Evolutionary conservation across 257 asterid species (phyloP).

Genomic region (Capsicum rhomboideum): DNA sequence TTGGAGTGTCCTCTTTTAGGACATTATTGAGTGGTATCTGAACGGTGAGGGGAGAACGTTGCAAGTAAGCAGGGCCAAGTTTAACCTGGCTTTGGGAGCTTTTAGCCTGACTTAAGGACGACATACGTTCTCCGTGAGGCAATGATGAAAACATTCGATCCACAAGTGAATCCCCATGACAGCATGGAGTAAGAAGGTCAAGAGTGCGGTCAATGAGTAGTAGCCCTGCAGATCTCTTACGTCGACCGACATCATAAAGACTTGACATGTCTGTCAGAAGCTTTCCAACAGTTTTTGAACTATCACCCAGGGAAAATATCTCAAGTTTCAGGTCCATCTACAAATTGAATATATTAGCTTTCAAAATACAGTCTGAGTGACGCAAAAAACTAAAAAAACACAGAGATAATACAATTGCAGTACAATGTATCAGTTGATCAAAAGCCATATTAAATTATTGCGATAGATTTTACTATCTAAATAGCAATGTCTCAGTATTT

Average conservation of each 20-base stretch:
- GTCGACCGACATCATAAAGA: conserved; percentile 88
- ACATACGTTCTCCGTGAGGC: conserved; percentile 52
- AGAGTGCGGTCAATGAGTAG: conserved; percentile 89
- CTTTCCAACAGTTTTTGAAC: conserved; percentile 86
- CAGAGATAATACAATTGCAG: background rate
- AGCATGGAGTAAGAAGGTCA: conserved; percentile 97
- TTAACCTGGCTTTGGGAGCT: conserved; percentile 53
- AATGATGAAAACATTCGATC: conserved; percentile 78
- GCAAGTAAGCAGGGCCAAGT: conserved; percentile 36
- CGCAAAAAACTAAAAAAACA: background rate
- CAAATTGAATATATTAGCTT: conserved; percentile 20
- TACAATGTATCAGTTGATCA: background rate
- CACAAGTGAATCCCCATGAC: conserved; percentile 95
- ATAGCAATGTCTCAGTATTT: background rate
- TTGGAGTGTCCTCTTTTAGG: conserved; percentile 33
- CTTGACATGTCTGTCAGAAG: background rate
- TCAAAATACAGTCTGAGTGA: background rate
- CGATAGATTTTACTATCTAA: background rate
- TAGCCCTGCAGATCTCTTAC: conserved; percentile 86
- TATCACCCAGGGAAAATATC: conserved; percentile 92
- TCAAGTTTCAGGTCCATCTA: conserved; percentile 99
- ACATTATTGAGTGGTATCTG: conserved; percentile 64
- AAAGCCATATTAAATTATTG: background rate
- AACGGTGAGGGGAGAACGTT: conserved; percentile 65
- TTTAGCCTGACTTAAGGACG: conserved; percentile 40